Evolutionary conservation across 176 grass and related monocot species (phyloP).

Genomic region (Carex parvula): DNA sequence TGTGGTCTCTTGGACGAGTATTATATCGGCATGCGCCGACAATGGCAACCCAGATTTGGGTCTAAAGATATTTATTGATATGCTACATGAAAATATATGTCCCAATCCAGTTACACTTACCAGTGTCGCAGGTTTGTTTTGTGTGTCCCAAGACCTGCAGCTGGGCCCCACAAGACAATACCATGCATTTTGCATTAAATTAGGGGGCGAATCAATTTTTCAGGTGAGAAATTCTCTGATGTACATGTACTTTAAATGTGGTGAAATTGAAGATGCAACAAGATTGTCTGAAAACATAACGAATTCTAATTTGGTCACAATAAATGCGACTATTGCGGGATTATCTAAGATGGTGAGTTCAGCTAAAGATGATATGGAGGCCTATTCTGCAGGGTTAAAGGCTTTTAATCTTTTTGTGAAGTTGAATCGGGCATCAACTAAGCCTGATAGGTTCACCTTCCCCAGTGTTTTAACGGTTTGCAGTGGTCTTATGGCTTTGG

Average conservation of each 20-base stretch:
- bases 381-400: conserved; percentile 47
- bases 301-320: conserved; percentile 50
- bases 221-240: conserved; percentile 66
- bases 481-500: conserved; percentile 67
- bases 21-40: conserved; percentile 70
- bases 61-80: conserved; percentile 47
- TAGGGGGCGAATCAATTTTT: conserved; percentile 46
- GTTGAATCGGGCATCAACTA: conserved; percentile 45
- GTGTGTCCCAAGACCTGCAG: conserved; percentile 43
- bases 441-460: conserved; percentile 74
- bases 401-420: conserved; percentile 62
- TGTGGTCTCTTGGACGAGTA: conserved; percentile 71
- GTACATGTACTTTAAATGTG: conserved; percentile 70
- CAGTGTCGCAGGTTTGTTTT: conserved; percentile 62
- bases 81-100: conserved; percentile 54
- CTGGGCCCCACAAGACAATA: conserved; percentile 57
- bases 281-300: conserved; percentile 60
- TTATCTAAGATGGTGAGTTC: conserved; percentile 63
- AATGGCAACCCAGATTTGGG: conserved; percentile 53
- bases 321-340: conserved; percentile 71
- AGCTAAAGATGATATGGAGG: conserved; percentile 60
- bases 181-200: conserved; percentile 68
- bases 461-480: conserved; percentile 72
- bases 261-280: conserved; percentile 51
- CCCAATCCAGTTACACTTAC: conserved; percentile 74